phyloP scores from a whole-genome alignment of 192 early-diverging fungal genomes.

The Linnemannia hyalina region DNA sequence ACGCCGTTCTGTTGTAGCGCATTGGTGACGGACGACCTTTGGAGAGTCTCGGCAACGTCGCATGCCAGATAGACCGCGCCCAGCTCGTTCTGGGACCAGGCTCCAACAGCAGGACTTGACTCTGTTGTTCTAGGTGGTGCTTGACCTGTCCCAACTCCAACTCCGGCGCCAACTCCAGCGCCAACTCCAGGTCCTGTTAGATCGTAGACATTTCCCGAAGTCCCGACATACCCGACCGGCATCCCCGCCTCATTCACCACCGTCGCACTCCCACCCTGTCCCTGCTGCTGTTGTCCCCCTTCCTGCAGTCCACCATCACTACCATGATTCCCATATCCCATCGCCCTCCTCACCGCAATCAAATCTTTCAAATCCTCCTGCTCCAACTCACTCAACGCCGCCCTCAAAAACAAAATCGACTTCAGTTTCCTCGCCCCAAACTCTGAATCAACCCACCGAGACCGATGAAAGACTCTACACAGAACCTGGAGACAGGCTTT shows the following conservation, averaged over 20 bases:
- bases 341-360: conserved; percentile 19
- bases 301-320: background rate
- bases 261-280: background rate
- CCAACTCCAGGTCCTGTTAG: background rate
- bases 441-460: conserved; percentile 29
- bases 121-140: background rate
- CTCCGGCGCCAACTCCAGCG: background rate
- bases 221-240: conserved; percentile 15
- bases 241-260: conserved; percentile 23
- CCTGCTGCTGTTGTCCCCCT: background rate
- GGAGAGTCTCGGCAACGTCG: background rate
- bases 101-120: background rate
- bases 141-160: background rate
- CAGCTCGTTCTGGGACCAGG: background rate
- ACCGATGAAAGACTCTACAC: conserved; percentile 29
- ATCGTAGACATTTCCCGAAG: conserved; percentile 21
- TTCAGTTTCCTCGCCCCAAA: conserved; percentile 30
- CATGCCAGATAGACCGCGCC: background rate
- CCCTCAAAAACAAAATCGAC: conserved; percentile 33
- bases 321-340: conserved; percentile 25
- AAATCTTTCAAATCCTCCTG: conserved; percentile 44
- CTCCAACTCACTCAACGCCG: conserved; percentile 35
- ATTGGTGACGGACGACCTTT: background rate
- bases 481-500: conserved; percentile 49
- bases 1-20: background rate